phyloP scores from a whole-genome alignment of 257 asterid species.

The Hygrophila difformis region DNA sequence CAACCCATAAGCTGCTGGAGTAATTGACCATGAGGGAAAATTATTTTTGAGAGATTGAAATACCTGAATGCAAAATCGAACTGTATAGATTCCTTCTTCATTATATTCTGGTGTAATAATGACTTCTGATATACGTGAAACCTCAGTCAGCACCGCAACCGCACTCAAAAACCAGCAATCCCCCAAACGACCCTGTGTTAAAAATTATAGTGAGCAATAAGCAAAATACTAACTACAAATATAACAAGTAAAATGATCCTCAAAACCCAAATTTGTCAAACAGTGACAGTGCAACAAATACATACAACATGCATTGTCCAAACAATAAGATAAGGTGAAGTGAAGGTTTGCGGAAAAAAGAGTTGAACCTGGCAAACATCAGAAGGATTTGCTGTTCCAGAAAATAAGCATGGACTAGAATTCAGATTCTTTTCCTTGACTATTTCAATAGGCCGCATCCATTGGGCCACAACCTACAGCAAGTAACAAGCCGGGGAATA shows the following conservation, averaged over 20 bases:
- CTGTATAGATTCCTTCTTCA: slow-evolving; percentile 91
- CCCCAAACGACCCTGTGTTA: slow-evolving; percentile 87
- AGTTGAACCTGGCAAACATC: slow-evolving; percentile 95
- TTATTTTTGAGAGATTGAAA: slow-evolving; percentile 5
- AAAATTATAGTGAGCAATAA: slow-evolving; percentile 17
- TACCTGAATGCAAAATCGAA: slow-evolving; percentile 98
- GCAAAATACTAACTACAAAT: no score
- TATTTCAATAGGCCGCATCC: slow-evolving; percentile 92
- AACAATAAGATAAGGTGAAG: background rate
- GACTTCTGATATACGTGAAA: slow-evolving; percentile 86
- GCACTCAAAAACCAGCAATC: slow-evolving; percentile 99
- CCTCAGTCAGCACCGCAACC: slow-evolving; percentile 96
- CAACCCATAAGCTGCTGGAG: no score
- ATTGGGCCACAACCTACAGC: slow-evolving; percentile 70
- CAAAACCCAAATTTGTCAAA: background rate
- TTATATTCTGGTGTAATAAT: slow-evolving; percentile 89
- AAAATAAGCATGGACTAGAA: slow-evolving; percentile 73
- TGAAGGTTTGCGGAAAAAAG: no score
- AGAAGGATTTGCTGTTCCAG: slow-evolving; percentile 84
- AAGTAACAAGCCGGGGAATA: slow-evolving; percentile 16
- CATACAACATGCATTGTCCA: background rate
- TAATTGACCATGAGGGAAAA: no score
- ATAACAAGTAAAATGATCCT: no score
- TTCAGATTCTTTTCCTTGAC: slow-evolving; percentile 68
- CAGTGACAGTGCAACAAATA: background rate